A percentile compares a stretch with the other conserved stretches of the same genome.
These are phyloP conservation scores for Medicago arabica DNA, from an alignment of 306 rosid genomes.

Conservation along the genomic window DNA sequence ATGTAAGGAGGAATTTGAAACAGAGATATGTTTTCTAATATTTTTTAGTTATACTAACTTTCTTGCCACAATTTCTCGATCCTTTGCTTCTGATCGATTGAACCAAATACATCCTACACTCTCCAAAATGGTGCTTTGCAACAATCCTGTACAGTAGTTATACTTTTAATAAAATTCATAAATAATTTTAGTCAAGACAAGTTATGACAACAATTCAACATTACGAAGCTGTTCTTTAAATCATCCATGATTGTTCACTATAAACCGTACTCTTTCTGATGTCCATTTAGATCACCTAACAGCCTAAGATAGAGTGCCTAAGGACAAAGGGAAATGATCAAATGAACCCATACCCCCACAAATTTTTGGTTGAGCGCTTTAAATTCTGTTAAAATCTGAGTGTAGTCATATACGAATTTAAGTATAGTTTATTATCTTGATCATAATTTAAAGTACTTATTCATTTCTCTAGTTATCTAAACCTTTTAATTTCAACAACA, in stretches of 20 bases:
- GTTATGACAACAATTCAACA: neutral
- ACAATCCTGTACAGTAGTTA: constrained; percentile 62
- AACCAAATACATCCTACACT: constrained; percentile 95
- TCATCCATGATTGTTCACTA: constrained; percentile 28
- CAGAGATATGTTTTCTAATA: constrained; percentile 16
- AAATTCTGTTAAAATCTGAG: too few relatives aligned
- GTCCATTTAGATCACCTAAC: constrained; percentile 16
- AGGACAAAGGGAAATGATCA: too few relatives aligned
- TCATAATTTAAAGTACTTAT: neutral
- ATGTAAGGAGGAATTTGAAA: constrained; percentile 24
- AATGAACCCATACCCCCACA: too few relatives aligned
- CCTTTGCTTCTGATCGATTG: constrained; percentile 91
- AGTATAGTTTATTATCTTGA: too few relatives aligned
- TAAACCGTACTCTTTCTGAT: constrained; percentile 9
- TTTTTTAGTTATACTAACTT: constrained; percentile 64
- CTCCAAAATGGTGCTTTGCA: constrained; percentile 96
- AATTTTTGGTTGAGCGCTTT: too few relatives aligned
- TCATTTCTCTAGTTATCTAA: neutral
- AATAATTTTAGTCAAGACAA: constrained; percentile 3
- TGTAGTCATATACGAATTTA: too few relatives aligned
- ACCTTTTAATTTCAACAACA: neutral
- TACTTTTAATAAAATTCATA: neutral
- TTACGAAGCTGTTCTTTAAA: constrained; percentile 25
- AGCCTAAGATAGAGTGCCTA: neutral
- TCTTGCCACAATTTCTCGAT: constrained; percentile 92